Percentiles rank a stretch among this genome's conserved stretches.
These are phyloP conservation scores for Orbilia ellipsospora DNA, from an alignment of 2,329 filamentous ascomycete species.

Conservation along the genomic window DNA sequence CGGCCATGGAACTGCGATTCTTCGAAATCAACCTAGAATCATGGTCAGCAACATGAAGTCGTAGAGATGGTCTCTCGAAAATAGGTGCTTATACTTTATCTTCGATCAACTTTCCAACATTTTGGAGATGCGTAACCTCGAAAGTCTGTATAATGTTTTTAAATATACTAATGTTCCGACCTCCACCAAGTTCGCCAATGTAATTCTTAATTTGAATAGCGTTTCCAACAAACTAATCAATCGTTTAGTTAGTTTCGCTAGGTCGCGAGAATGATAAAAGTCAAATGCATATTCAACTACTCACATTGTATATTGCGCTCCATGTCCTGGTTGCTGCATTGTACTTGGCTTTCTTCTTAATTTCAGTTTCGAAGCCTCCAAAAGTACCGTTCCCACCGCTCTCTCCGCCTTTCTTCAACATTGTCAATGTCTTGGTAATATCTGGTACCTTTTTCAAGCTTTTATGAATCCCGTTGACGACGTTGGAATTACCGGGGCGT, in stretches of 20 bases:
- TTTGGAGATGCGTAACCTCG: constrained; percentile 72
- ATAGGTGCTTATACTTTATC: constrained; percentile 67
- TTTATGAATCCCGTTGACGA: constrained; percentile 69
- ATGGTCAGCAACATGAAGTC: neutral
- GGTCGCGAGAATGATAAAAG: neutral
- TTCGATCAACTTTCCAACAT: constrained; percentile 76
- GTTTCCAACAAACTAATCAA: constrained; percentile 74
- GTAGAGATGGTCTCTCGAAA: neutral
- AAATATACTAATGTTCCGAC: constrained; percentile 67
- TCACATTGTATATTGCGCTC: constrained; percentile 31
- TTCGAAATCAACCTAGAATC: constrained; percentile 76
- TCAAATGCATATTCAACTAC: constrained; percentile 57
- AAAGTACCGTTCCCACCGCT: constrained; percentile 59
- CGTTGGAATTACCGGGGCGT: constrained; percentile 73
- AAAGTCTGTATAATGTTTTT: constrained; percentile 66
- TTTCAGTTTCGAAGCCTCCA: constrained; percentile 5
- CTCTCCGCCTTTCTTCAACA: constrained; percentile 76
- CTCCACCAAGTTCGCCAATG: constrained; percentile 70
- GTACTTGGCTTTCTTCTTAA: constrained; percentile 60
- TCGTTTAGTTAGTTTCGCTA: neutral
- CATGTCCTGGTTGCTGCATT: constrained; percentile 61
- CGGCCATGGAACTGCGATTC: constrained; percentile 76
- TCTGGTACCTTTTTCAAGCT: constrained; percentile 79
- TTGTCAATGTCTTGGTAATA: constrained; percentile 74
- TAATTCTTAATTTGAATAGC: constrained; percentile 75